Conservation (phyloP, 441 rosid species). For the Theobroma grandiflorum region DNA sequence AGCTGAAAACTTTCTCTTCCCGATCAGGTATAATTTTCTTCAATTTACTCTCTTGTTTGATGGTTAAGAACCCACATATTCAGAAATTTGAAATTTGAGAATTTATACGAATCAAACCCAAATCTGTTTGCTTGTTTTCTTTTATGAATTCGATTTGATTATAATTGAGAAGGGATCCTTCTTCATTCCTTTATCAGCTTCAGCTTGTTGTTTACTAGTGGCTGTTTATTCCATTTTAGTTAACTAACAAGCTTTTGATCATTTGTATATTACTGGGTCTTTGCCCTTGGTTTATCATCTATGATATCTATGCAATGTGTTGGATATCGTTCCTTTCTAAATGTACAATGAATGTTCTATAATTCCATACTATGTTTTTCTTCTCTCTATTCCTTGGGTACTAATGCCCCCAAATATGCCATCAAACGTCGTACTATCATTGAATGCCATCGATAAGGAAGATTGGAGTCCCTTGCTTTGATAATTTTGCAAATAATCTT, state of each 20-base stretch:
- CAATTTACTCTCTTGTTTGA: background rate
- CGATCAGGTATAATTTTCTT: conserved; percentile 4
- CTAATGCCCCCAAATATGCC: conserved; percentile 1
- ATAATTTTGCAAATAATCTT: background rate
- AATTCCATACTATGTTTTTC: background rate
- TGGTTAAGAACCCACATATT: background rate
- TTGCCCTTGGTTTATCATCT: background rate
- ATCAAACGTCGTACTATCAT: background rate
- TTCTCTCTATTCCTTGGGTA: background rate
- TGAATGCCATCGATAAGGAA: background rate
- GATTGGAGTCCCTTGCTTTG: background rate
- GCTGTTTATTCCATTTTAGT: background rate
- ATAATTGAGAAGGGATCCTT: background rate
- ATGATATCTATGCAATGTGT: background rate
- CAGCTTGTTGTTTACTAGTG: background rate
- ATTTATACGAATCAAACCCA: background rate
- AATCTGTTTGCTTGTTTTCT: background rate
- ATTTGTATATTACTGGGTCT: background rate
- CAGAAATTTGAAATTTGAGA: background rate
- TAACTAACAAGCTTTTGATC: background rate
- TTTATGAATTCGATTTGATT: background rate
- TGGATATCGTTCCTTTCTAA: background rate
- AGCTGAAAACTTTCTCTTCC: background rate
- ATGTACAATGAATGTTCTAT: background rate
- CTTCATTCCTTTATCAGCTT: background rate